These are phyloP conservation scores for Colletotrichum spinosum DNA, from an alignment of 2,329 filamentous ascomycete species.

Conservation along the genomic window DNA sequence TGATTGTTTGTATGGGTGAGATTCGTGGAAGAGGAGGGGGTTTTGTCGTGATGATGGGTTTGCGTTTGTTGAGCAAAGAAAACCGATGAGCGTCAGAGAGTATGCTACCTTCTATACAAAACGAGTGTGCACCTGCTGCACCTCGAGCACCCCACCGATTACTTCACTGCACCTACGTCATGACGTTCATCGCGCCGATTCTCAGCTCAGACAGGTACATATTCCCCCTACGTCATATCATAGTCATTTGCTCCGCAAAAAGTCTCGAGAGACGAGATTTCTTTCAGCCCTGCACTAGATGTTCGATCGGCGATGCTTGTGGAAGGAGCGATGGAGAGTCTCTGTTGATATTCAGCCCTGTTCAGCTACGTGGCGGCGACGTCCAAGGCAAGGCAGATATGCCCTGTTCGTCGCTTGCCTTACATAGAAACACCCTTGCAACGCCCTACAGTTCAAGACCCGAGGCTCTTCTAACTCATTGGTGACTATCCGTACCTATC, in stretches of 20 bases:
- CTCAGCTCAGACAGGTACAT: constrained; percentile 30
- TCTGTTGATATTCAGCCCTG: constrained; percentile 18
- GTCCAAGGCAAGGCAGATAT: background rate
- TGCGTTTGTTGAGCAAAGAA: background rate
- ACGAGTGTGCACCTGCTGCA: background rate
- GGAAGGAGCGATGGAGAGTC: background rate
- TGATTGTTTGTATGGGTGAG: constrained; percentile 25
- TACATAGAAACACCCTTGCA: too few relatives aligned
- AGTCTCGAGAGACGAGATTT: constrained; percentile 13
- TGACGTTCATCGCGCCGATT: constrained; percentile 33
- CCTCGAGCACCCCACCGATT: constrained; percentile 20
- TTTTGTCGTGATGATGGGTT: background rate
- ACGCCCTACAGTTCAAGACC: too few relatives aligned
- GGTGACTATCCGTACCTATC: too few relatives aligned
- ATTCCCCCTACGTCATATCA: constrained; percentile 32
- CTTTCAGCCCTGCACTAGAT: constrained; percentile 14
- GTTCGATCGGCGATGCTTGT: constrained; percentile 27
- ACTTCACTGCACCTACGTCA: constrained; percentile 29
- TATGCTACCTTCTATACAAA: constrained; percentile 1
- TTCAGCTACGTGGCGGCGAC: background rate
- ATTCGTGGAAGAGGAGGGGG: background rate
- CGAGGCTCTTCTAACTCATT: too few relatives aligned
- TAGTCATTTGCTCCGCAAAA: constrained; percentile 33
- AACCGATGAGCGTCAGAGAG: background rate
- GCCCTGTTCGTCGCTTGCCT: constrained; percentile 14